Evolutionary conservation across 1,139 yeast species (phyloP).

Genomic region (Suhomyces chickasaworum): DNA sequence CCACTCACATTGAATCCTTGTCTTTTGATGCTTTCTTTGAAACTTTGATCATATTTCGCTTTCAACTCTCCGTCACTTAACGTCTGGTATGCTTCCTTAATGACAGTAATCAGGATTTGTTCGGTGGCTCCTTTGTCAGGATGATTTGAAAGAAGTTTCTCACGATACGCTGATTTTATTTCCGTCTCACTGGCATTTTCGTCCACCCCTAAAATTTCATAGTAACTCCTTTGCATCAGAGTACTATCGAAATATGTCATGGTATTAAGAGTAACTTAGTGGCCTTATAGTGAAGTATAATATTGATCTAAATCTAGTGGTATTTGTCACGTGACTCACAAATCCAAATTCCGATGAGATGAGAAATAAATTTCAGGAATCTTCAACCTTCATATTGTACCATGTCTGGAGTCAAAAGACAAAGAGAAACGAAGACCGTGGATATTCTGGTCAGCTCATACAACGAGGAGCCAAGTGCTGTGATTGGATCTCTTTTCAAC

Average conservation of each 20-base stretch:
- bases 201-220: conserved; percentile 55
- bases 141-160: conserved; percentile 60
- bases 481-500: conserved; percentile 66
- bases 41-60: conserved; percentile 48
- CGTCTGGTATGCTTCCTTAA: conserved; percentile 63
- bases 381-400: not conserved
- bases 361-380: conserved; percentile 11
- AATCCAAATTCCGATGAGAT: conserved; percentile 15
- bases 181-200: conserved; percentile 39
- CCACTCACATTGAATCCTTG: conserved; percentile 57
- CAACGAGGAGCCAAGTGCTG: conserved; percentile 39
- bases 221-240: conserved; percentile 29
- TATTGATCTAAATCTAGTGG: no score
- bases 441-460: conserved; percentile 35
- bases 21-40: conserved; percentile 40
- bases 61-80: conserved; percentile 45
- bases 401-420: conserved; percentile 27
- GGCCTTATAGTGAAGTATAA: no score
- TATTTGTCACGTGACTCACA: no score
- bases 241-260: conserved; percentile 11
- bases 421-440: conserved; percentile 28
- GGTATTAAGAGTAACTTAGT: no score
- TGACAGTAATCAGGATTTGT: conserved; percentile 32
- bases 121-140: conserved; percentile 62
- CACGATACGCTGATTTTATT: conserved; percentile 63